Evolutionary conservation across 208 protist species (phyloP), one percentile per base, ranked within the genome.

Genomic region (Phytomonas francai): DNA sequence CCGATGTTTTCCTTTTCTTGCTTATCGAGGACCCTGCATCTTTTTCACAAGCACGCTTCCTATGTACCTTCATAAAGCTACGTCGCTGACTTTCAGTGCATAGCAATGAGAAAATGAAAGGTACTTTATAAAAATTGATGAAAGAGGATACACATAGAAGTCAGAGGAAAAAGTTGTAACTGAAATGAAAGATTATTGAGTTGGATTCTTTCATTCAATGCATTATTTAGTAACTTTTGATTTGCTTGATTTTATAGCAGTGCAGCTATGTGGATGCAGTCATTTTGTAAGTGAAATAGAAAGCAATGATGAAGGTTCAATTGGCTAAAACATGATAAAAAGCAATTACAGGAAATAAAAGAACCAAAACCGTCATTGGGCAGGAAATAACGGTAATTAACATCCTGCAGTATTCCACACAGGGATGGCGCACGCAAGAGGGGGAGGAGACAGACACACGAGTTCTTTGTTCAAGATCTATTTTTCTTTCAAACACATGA

Each of bases 21-120:
- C 22, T 54, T 54, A 54, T 19, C 11, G 25, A 54, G 4, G 19
- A 1, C 45, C 19, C 45, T 54, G 25, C 45, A 54, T 54, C 45
- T 25, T 54, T 54, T 54, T 54, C 45, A 25, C 45, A 19, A 54
- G 45, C 19, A 4, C 45, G 45, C 16, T 54, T 54, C 45, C 45
- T 54, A 25, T 54, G 45, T 25, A 54, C 45, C 45, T 54, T 54
- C 45, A 54, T 54, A 54, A 54, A 54, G 45, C 19, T 54, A 54
- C 19, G 45, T 54, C 45, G 11, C 19, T 54, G 19, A 54, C 45
- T 25, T 22, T 54, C 19, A 54, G 19, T 0, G 2, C 2, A 54
- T 25, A 54, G 6, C 4, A 54, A 25, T 25, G 2, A 19, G 6
- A 25, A 7, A 54, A 25, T 0, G 19, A 54, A 25, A 25, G 19